These are phyloP conservation scores for Albugo laibachii DNA, from an alignment of 352 stramenopile species.

Conservation along the genomic window DNA sequence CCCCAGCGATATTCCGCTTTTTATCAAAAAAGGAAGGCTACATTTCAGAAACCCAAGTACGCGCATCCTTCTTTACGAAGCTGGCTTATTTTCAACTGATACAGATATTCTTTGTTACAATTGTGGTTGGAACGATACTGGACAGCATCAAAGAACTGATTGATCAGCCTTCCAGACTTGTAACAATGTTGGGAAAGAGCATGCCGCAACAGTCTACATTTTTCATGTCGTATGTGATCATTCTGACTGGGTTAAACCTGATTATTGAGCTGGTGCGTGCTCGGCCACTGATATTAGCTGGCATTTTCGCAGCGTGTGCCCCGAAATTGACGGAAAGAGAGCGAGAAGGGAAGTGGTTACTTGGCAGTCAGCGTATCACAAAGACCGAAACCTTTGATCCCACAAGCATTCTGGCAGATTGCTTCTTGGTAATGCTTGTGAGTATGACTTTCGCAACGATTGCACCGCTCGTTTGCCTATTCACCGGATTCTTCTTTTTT, in stretches of 20 bases:
- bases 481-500: conserved; percentile 38
- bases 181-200: conserved; percentile 48
- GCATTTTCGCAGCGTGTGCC: conserved; percentile 22
- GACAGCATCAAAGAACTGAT: conserved; percentile 30
- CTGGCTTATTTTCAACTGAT: conserved; percentile 60
- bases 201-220: conserved; percentile 62
- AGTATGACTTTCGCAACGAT: conserved; percentile 53
- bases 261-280: conserved; percentile 37
- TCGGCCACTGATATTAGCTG: conserved; percentile 20
- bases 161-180: conserved; percentile 31
- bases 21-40: conserved; percentile 42
- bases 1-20: conserved; percentile 42
- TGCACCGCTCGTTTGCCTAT: conserved; percentile 42
- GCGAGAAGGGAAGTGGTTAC: conserved; percentile 24
- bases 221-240: conserved; percentile 64
- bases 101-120: conserved; percentile 69
- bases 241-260: conserved; percentile 42
- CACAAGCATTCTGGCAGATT: conserved; percentile 32
- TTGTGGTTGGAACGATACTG: conserved; percentile 40
- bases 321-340: conserved; percentile 25
- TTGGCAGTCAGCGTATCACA: conserved; percentile 26
- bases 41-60: conserved; percentile 36
- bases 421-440: conserved; percentile 54
- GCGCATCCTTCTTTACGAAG: conserved; percentile 53
- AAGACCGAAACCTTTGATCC: conserved; percentile 29